Base-by-base conservation (phyloP, 208 protist species). In the Crithidia fasciculata region DNA sequence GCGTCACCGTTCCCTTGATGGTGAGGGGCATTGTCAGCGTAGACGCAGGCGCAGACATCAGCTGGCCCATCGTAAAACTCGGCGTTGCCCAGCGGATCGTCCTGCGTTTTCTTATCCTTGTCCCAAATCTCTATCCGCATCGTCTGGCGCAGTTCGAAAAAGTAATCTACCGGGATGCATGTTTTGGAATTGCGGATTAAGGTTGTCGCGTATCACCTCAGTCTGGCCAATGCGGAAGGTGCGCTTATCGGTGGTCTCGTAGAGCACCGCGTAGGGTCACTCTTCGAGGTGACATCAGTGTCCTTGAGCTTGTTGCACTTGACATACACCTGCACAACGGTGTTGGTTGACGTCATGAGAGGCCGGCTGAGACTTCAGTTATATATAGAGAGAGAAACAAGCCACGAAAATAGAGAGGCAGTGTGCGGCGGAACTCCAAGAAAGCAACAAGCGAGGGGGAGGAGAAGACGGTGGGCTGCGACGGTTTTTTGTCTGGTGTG, bases 131-230 rank as follows among this genome's bases (percentile, higher is more conserved):
- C 68, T 0, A 88, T 39, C 8, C 58, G 44, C 13, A 85, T 49
- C 2, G 40, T 41, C 57, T 88, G 80, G n/a, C 53, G 64, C 3
- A 72, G 60, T 67, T 88, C 83, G 37, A 88, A 88, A 62, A 82
- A 78, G 80, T 75, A 84, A 41, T 74, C 67, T 10, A 80, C 40
- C 2, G 53, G n/a, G 4, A 88, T 16, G 12, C 37, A 13, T 0
- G 72, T 79, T 43, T n/a, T 82, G 66, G 57, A 84, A 85, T 54
- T 76, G 58, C 1, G 80, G 83, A 52, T 84, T 88, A 18, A 85
- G 44, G 49, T 82, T 75, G 59, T 84, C 72, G 39, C 49, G 54
- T 6, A 85, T 39, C 4, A 76, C 71, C 53, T 66, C 61, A 3
- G 61, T 66, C 4, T n/a, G 43, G 3, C 61, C 61, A 4, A 55